phyloP scores from a whole-genome alignment of 2,329 filamentous ascomycete genomes.

The Penicillium sp. region DNA sequence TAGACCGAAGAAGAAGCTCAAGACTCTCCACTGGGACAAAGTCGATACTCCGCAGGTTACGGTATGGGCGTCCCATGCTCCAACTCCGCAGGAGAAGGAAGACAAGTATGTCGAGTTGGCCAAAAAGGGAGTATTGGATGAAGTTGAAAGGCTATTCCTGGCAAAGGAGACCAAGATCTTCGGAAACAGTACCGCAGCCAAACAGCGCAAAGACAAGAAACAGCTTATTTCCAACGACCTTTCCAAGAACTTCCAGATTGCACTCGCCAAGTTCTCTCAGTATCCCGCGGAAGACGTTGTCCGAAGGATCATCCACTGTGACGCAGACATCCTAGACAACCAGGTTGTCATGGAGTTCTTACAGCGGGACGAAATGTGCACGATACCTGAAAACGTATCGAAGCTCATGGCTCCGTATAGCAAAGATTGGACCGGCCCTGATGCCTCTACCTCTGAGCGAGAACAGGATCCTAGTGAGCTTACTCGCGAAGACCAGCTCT shows the following conservation, averaged over 20 bases:
- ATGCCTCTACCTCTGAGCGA: constrained; percentile 75
- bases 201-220: constrained; percentile 93
- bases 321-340: constrained; percentile 85
- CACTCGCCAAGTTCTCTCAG: constrained; percentile 90
- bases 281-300: constrained; percentile 82
- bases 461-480: constrained; percentile 88
- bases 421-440: constrained; percentile 92
- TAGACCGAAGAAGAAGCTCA: constrained; percentile 98
- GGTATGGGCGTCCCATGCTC: constrained; percentile 86
- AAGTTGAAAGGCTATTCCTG: constrained; percentile 96
- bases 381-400: constrained; percentile 84
- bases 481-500: constrained; percentile 94
- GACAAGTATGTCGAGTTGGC: constrained; percentile 95
- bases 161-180: constrained; percentile 94
- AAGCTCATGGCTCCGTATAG: constrained; percentile 95
- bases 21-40: constrained; percentile 99
- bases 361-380: constrained; percentile 89
- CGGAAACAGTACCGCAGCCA: constrained; percentile 63
- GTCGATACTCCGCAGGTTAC: constrained; percentile 90
- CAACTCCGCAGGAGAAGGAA: constrained; percentile 86
- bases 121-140: constrained; percentile 92
- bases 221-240: constrained; percentile 92
- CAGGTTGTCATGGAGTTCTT: constrained; percentile 95
- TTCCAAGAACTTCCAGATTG: constrained; percentile 89
- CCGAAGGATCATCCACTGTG: constrained; percentile 94